A percentile compares a stretch with the other conserved stretches of the same genome.
Conservation (phyloP, 352 stramenopile species). For the Phytophthora idaei region DNA sequence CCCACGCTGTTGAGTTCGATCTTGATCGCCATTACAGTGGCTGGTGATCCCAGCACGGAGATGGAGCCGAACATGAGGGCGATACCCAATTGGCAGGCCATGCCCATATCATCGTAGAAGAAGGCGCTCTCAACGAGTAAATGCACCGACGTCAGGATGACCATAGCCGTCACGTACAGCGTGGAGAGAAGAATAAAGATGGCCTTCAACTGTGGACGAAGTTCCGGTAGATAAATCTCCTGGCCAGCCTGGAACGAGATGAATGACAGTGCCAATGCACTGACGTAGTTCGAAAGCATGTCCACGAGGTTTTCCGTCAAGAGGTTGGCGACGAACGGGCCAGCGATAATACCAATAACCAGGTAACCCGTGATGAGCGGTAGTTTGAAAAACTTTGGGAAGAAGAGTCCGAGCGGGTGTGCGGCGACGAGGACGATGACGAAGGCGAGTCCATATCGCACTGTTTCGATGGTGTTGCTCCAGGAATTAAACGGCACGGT, state of each 20-base stretch:
- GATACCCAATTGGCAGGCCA: constrained; percentile 60
- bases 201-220: constrained; percentile 59
- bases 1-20: constrained; percentile 76
- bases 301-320: constrained; percentile 43
- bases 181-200: constrained; percentile 52
- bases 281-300: constrained; percentile 58
- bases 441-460: constrained; percentile 55
- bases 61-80: constrained; percentile 75
- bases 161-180: constrained; percentile 60
- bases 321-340: constrained; percentile 61
- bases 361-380: constrained; percentile 73
- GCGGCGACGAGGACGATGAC: constrained; percentile 59
- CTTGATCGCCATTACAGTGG: constrained; percentile 80
- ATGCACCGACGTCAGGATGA: constrained; percentile 45
- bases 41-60: constrained; percentile 63
- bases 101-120: constrained; percentile 52
- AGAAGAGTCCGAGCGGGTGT: constrained; percentile 64
- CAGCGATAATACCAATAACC: constrained; percentile 59
- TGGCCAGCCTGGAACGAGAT: constrained; percentile 76
- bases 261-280: constrained; percentile 67
- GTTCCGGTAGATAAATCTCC: constrained; percentile 69
- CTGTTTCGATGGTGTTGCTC: constrained; percentile 44
- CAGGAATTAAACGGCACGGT: constrained; percentile 52
- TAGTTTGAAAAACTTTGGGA: constrained; percentile 59
- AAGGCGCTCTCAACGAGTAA: constrained; percentile 48